Evolutionary conservation across 2,329 filamentous ascomycete genomes (phyloP).

Genomic region (Colletotrichum siamense): DNA sequence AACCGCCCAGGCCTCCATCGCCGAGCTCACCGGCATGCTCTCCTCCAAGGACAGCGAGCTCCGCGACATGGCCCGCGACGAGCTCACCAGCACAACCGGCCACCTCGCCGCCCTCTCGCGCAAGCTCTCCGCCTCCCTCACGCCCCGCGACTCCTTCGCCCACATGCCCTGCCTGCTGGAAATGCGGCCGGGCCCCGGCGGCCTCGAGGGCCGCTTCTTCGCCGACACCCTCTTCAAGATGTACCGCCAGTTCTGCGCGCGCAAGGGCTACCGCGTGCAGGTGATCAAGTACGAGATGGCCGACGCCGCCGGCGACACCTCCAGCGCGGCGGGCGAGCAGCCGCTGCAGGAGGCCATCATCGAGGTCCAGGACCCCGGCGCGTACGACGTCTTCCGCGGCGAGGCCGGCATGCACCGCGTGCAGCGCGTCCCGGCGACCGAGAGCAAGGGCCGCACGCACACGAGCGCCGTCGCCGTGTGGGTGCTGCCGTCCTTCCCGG

Average conservation of each 20-base stretch:
- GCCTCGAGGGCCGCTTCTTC: conserved; percentile 90
- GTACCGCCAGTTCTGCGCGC: conserved; percentile 82
- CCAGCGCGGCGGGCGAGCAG: conserved; percentile 62
- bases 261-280: conserved; percentile 68
- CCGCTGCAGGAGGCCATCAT: conserved; percentile 87
- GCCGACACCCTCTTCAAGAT: conserved; percentile 87
- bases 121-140: conserved; percentile 76
- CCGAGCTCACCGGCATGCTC: conserved; percentile 59
- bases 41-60: conserved; percentile 70
- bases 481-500: conserved; percentile 85
- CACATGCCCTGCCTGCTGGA: conserved; percentile 90
- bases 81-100: conserved; percentile 70
- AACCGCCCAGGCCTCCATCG: conserved; percentile 54
- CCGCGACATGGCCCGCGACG: conserved; percentile 78
- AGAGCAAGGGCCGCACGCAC: conserved; percentile 89
- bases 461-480: conserved; percentile 92
- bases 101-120: conserved; percentile 68
- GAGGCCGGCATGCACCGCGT: conserved; percentile 96
- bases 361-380: conserved; percentile 77
- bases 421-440: conserved; percentile 90
- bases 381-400: conserved; percentile 81
- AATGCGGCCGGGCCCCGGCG: conserved; percentile 89
- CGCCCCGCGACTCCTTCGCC: conserved; percentile 89
- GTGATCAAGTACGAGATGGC: conserved; percentile 82
- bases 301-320: conserved; percentile 65